Evolutionary conservation across 768 basidiomycete species (phyloP), one percentile per base, ranked within the genome.

Genomic region (Phlebiopsis gigantea): DNA sequence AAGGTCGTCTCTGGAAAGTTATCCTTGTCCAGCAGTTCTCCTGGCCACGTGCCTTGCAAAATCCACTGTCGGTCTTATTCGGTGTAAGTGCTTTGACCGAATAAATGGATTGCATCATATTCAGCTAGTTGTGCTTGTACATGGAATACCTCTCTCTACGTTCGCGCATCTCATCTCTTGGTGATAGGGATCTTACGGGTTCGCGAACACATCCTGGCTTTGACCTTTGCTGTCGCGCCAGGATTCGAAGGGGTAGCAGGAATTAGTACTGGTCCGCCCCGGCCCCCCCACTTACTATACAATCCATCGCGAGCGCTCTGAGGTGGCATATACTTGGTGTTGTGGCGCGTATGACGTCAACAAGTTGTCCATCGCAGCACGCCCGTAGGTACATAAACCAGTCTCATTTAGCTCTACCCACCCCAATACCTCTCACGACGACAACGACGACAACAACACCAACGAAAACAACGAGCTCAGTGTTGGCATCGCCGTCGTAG

Each of bases 321-420:
- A 17, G 22, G 5, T 24, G 45, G 42, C 42, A 17, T 43, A 21
- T 15, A 22, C 21, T n/a, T 29, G 47, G 47, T 29, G 54, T 25
- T 31, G 54, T 34, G 45, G 45, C 26, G 54, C 26, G 26, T 17
- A 46, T 56, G 55, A 56, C 55, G 55, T 56, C 55, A 56, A 1
- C 34, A 25, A 17, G 30, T 39, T 14, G 17, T 34, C 25, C 21
- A 24, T 25, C 34, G 46, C 46, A 28, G 22, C 47, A 28, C 55
- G 21, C 28, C 46, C n/a, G 24, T 43, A 5, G 8, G 28, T 56
- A 56, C 47, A 48, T 48, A 56, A 56, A 56, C 55, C 34, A 26
- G 31, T 34, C 8, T 10, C n/a, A 24, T 24, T 12, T 24, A 22
- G 19, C 17, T 5, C 21, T 21, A 22, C 34, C 22, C 41, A 31